Evolutionary conservation across 2,329 filamentous ascomycete species (phyloP).

Genomic region (Myriosclerotinia scirpicola): DNA sequence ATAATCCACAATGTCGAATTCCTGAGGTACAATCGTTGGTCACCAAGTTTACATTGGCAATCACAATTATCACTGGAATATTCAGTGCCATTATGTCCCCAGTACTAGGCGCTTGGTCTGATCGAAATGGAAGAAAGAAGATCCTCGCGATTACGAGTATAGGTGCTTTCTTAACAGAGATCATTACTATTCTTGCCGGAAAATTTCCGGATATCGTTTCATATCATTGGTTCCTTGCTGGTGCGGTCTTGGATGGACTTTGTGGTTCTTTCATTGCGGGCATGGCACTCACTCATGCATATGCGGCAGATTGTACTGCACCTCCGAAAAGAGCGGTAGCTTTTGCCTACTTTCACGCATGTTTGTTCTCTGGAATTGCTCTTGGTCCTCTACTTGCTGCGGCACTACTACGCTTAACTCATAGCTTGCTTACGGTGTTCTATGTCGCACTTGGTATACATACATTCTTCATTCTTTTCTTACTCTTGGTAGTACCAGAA

Average conservation of each 20-base stretch:
- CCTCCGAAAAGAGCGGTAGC: slow-evolving; percentile 76
- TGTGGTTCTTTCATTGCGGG: slow-evolving; percentile 86
- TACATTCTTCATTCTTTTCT: slow-evolving; percentile 68
- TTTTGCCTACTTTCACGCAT: slow-evolving; percentile 88
- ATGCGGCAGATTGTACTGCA: slow-evolving; percentile 83
- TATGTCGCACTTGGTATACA: slow-evolving; percentile 77
- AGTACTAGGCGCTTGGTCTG: slow-evolving; percentile 79
- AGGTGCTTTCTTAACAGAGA: slow-evolving; percentile 73
- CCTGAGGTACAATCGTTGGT: slow-evolving; percentile 76
- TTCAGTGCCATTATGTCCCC: slow-evolving; percentile 81
- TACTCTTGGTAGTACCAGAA: slow-evolving; percentile 75
- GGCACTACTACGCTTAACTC: slow-evolving; percentile 74
- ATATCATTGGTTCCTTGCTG: slow-evolving; percentile 77
- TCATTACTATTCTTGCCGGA: slow-evolving; percentile 75
- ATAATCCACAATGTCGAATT: slow-evolving; percentile 78
- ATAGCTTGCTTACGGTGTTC: slow-evolving; percentile 77
- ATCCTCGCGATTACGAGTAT: slow-evolving; percentile 71
- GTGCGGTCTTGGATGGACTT: slow-evolving; percentile 76
- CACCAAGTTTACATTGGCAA: slow-evolving; percentile 74
- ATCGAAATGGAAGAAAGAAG: slow-evolving; percentile 77
- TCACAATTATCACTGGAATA: slow-evolving; percentile 71
- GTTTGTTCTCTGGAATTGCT: slow-evolving; percentile 85
- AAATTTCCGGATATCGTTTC: slow-evolving; percentile 70
- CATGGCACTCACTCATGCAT: slow-evolving; percentile 76
- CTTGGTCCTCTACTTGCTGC: slow-evolving; percentile 80